Percentiles rank a stretch among this genome's conserved stretches.
Evolutionary conservation across 2,329 filamentous ascomycete genomes (phyloP).

Genomic region (Zasmidium angulare): DNA sequence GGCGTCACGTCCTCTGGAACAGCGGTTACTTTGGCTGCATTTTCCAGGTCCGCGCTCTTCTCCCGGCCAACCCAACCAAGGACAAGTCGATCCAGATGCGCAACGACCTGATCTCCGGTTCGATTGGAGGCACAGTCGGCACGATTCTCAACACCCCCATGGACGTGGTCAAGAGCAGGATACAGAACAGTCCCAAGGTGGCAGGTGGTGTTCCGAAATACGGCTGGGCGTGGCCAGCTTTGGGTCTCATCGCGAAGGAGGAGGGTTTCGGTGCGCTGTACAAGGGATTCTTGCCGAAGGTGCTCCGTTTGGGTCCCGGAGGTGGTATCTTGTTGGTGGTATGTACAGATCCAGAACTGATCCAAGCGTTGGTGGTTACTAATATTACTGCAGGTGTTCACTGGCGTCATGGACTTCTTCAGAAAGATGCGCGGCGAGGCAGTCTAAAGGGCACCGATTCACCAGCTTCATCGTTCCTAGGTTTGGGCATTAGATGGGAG

Average conservation of each 20-base stretch:
- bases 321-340: slow-evolving; percentile 74
- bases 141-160: slow-evolving; percentile 93
- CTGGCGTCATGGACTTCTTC: slow-evolving; percentile 92
- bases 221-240: slow-evolving; percentile 93
- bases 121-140: slow-evolving; percentile 83
- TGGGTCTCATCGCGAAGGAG: slow-evolving; percentile 85
- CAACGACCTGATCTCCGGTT: slow-evolving; percentile 85
- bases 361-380: background rate
- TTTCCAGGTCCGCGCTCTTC: slow-evolving; percentile 85
- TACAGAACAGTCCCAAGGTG: slow-evolving; percentile 88
- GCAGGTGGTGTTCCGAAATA: slow-evolving; percentile 86
- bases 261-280: slow-evolving; percentile 91
- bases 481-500: background rate
- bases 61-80: slow-evolving; percentile 68
- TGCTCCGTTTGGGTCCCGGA: slow-evolving; percentile 71
- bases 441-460: background rate
- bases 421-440: slow-evolving; percentile 59
- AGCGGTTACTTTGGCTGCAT: slow-evolving; percentile 97
- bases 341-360: background rate
- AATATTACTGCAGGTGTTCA: slow-evolving; percentile 55
- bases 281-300: slow-evolving; percentile 97
- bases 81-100: slow-evolving; percentile 77
- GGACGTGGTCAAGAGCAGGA: slow-evolving; percentile 97
- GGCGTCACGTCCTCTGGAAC: slow-evolving; percentile 94
- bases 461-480: background rate